Evolutionary conservation across 768 basidiomycete genomes (phyloP).

Genomic region (Lactarius quietus): DNA sequence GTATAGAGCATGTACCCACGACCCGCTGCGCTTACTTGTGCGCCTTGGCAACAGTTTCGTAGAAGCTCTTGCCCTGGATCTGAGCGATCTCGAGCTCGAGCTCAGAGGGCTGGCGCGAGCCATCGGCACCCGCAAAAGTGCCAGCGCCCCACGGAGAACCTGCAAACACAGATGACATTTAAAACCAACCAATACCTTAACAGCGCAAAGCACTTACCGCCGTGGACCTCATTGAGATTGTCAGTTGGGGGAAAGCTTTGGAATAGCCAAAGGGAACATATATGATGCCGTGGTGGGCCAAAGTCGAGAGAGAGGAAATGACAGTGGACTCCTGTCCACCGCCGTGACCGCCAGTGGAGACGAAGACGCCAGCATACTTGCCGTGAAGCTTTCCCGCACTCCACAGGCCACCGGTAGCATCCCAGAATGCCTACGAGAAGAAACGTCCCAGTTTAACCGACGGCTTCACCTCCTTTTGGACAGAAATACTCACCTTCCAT

Average conservation of each 20-base stretch:
- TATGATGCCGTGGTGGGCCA: constrained; percentile 69
- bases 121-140: constrained; percentile 48
- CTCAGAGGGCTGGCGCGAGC: constrained; percentile 44
- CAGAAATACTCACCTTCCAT: constrained; percentile 55
- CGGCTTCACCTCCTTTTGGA: neutral
- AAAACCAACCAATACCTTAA: neutral
- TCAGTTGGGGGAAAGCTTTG: constrained; percentile 41
- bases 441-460: neutral
- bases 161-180: constrained; percentile 28
- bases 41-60: constrained; percentile 39
- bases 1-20: neutral
- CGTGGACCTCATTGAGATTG: constrained; percentile 50
- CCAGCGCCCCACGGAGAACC: constrained; percentile 80
- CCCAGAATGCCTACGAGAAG: constrained; percentile 60
- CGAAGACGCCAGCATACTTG: constrained; percentile 73
- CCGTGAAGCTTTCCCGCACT: constrained; percentile 54
- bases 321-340: constrained; percentile 76
- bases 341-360: constrained; percentile 67
- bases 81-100: constrained; percentile 51
- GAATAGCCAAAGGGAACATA: constrained; percentile 72
- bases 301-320: constrained; percentile 48
- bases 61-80: constrained; percentile 54
- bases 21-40: constrained; percentile 19
- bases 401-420: constrained; percentile 70
- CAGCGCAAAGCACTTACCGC: constrained; percentile 43